A percentile compares a stretch with the other conserved stretches of the same genome.
These are phyloP conservation scores for Nakazawaea pomicola DNA, from an alignment of 805 yeast species.

Conservation along the genomic window DNA sequence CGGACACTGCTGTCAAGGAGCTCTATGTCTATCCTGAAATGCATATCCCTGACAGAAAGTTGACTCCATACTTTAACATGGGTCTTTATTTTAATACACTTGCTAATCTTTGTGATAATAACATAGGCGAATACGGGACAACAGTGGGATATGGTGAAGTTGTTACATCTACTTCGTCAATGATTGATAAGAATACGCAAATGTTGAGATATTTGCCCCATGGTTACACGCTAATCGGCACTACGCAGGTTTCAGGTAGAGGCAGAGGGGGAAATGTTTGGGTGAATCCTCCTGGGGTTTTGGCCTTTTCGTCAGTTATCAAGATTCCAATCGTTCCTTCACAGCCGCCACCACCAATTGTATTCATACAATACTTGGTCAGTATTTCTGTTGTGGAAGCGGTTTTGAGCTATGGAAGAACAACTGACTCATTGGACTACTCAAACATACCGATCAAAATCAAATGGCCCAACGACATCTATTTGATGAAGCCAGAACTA, in stretches of 20 bases:
- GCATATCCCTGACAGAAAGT: conserved; percentile 40
- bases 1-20: conserved; percentile 52
- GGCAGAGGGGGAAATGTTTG: conserved; percentile 95
- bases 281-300: conserved; percentile 91
- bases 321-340: conserved; percentile 45
- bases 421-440: conserved; percentile 30
- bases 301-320: conserved; percentile 73
- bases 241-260: conserved; percentile 83
- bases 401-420: conserved; percentile 48
- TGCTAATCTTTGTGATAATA: neutral
- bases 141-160: conserved; percentile 77
- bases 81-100: conserved; percentile 39
- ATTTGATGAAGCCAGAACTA: conserved; percentile 63
- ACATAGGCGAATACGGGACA: conserved; percentile 48
- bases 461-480: conserved; percentile 97
- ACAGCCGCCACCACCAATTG: conserved; percentile 52
- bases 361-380: conserved; percentile 81
- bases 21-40: conserved; percentile 40
- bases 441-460: conserved; percentile 72
- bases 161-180: conserved; percentile 77
- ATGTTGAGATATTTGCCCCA: conserved; percentile 58
- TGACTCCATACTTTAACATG: conserved; percentile 74
- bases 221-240: conserved; percentile 68
- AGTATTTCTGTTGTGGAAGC: conserved; percentile 83
- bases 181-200: conserved; percentile 68